Base-by-base conservation (phyloP, 1,139 yeast genomes). In the Sugiyamaella japonica region DNA sequence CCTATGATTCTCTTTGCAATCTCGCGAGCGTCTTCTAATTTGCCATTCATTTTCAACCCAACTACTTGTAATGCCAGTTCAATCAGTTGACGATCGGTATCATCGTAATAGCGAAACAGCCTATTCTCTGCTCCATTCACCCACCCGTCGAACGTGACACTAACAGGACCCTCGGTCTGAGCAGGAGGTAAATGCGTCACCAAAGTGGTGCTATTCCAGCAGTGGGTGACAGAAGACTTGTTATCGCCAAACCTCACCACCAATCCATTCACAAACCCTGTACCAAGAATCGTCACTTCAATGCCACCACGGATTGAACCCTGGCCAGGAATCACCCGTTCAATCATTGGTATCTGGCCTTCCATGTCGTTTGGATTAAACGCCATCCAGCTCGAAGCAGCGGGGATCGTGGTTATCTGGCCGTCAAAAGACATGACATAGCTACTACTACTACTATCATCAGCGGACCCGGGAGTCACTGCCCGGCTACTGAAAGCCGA, bases 251-350 rank as follows among this genome's bases (percentile, higher is more conserved):
- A 91, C 68, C 85, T 86, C 31, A 89, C 95, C 39, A 78, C 76
- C 61, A 89, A 76, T 1, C 95, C 96, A 28, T 87, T 86, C 54
- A 84, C 82, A 75, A 90, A 90, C 60, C 89, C 88, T 53, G 83
- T 78, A 1, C 98, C 98, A 44, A 90, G 75, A 45, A 90, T 73
- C 0, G 97, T 91, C 10, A 90, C 88, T 67, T 90, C 98, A 51
- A 89, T 86, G 45, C 97, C 97, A 61, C 98, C 97, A 64, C 95
- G 80, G 25, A 89, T 79, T 7, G 97, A 95, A 5, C 98, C 98
- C 67, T 86, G 93, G 0, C 93, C 86, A 0, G 98, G 98, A 55
- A 90, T 89, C 8, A 90, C 85, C 61, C 93, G 79, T 69, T 88
- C 89, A 57, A 89, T 85, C 0, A 80, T 72, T 1, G 93, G 91